Evolutionary conservation across 441 rosid species (phyloP), one percentile per base, ranked within the genome.

Genomic region (Gossypium schwendimanii): DNA sequence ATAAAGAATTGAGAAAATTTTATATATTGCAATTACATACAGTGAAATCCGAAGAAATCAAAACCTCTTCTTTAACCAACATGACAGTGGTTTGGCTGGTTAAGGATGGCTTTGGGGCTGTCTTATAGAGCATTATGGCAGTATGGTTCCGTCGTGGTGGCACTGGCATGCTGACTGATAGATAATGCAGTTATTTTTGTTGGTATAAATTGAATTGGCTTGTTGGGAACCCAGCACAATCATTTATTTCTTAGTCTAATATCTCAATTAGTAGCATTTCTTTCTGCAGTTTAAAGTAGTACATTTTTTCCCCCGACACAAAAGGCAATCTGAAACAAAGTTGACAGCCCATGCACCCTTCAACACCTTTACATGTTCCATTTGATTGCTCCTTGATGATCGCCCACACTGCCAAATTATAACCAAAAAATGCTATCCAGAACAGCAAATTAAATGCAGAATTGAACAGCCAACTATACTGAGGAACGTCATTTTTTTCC

Each of bases 331-430:
- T 26, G 31, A 26, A 26, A 3, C 31, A 4, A 26, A 26, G 31
- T 26, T 26, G 31, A 26, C 31, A 3, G 23, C 14, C 55, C 36
- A 66, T 26, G 20, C 65, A 6, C 2, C 11, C 3, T 47, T 21
- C 28, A 47, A 66, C 58, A 49, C n/a, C 47, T 63, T 63, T 63
- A 3, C 12, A 12, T 66, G 55, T 66, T 49, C 14, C 44, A 66
- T 49, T 66, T 66, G 71, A 66, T 66, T 14, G 58, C 71, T 66
- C 58, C 71, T 66, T 49, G 58, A 66, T 66, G 71, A 66, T 49
- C 71, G 58, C 71, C 57, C 24, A 24, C 33, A 47, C 58, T 49
- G 20, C 6, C 39, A 66, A 47, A 66, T 10, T 31, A 26, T 52
- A 52, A 28, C 23, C 12, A 69, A 52, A 23, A 17, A 33, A 28